Percentiles rank a stretch among this genome's conserved stretches.
Evolutionary conservation across 2,329 filamentous ascomycete genomes (phyloP).

Genomic region (Penicillium sp.): DNA sequence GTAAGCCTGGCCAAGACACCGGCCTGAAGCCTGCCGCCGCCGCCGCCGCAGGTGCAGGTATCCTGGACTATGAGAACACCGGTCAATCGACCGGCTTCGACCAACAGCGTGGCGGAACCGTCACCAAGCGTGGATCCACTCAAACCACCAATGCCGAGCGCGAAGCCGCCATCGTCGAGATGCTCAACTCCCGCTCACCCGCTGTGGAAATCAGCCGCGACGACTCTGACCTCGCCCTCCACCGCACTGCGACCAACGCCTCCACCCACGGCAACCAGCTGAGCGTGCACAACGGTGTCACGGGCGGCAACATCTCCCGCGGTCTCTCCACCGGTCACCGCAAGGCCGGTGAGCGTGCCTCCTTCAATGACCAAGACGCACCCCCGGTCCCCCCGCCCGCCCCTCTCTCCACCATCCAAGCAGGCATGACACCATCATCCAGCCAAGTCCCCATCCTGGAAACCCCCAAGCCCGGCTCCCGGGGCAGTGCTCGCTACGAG

Average conservation of each 20-base stretch:
- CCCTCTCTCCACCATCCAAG: constrained; percentile 19
- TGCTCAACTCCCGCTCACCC: constrained; percentile 37
- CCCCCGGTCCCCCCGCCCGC: constrained; percentile 4
- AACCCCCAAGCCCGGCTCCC: constrained; percentile 24
- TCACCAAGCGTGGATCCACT: constrained; percentile 34
- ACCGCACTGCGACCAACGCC: constrained; percentile 29
- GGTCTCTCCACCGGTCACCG: constrained; percentile 45
- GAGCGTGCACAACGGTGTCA: constrained; percentile 15
- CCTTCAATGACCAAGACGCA: constrained; percentile 13
- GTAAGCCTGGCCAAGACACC: constrained; percentile 17
- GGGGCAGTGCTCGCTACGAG: constrained; percentile 23
- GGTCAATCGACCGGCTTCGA: constrained; percentile 37
- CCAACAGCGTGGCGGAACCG: constrained; percentile 23
- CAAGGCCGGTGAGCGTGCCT: constrained; percentile 27
- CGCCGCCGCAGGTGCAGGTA: constrained; percentile 14
- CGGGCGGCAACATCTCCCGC: constrained; percentile 33
- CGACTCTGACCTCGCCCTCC: constrained; percentile 26
- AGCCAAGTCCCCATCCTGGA: constrained; percentile 30
- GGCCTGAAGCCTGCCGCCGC: constrained; percentile 6
- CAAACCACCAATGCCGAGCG: constrained; percentile 25
- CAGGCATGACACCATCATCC: constrained; percentile 22
- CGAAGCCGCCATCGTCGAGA: constrained; percentile 38
- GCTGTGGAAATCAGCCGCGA: constrained; percentile 33
- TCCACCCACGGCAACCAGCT: constrained; percentile 27
- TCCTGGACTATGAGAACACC: constrained; percentile 15